phyloP scores from a whole-genome alignment of 805 yeast genomes.

The Saturnispora zaruensis region DNA sequence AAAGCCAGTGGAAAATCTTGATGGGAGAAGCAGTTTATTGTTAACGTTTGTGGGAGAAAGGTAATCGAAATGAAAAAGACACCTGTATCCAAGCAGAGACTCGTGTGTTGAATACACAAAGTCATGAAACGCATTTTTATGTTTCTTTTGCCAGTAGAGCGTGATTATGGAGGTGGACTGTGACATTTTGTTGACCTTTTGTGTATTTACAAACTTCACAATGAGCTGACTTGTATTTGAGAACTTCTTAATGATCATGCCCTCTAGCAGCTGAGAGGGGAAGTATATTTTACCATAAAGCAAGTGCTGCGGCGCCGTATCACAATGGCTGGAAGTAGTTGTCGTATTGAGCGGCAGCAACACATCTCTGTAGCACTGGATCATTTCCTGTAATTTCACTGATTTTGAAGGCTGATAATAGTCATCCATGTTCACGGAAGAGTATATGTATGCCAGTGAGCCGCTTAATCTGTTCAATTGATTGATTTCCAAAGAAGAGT shows the following conservation, averaged over 20 bases:
- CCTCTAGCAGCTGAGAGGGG: constrained; percentile 82
- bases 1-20: constrained; percentile 63
- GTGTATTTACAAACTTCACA: constrained; percentile 65
- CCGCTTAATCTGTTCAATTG: constrained; percentile 64
- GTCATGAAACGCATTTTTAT: constrained; percentile 59
- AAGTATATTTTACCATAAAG: constrained; percentile 81
- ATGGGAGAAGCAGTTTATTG: constrained; percentile 14
- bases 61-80: constrained; percentile 56
- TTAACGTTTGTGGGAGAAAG: constrained; percentile 7
- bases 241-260: constrained; percentile 66
- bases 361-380: constrained; percentile 50
- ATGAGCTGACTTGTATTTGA: constrained; percentile 54
- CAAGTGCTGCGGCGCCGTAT: constrained; percentile 33
- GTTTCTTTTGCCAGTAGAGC: constrained; percentile 60
- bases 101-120: constrained; percentile 77
- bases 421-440: constrained; percentile 45
- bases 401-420: constrained; percentile 43
- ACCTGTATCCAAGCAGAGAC: constrained; percentile 70
- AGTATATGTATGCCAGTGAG: constrained; percentile 71
- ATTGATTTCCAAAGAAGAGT: constrained; percentile 63
- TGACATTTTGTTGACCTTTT: constrained; percentile 24
- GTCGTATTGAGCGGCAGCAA: not conserved
- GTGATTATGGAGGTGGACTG: constrained; percentile 43
- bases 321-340: not conserved
- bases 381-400: constrained; percentile 55